These are phyloP conservation scores for Arbutus unedo DNA, from an alignment of 148 eudicot genomes.

Conservation along the genomic window DNA sequence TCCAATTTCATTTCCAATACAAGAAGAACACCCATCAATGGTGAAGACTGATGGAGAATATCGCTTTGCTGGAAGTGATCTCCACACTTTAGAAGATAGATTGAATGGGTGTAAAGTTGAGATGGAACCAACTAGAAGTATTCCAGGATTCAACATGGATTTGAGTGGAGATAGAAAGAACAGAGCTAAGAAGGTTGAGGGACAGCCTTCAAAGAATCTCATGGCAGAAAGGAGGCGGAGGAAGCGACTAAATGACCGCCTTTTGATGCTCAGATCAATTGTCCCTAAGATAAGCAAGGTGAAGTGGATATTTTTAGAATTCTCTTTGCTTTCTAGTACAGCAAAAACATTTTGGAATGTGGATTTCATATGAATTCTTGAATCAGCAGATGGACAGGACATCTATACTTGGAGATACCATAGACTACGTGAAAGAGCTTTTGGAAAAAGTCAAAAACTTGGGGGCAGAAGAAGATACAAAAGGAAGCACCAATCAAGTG, in stretches of 20 bases:
- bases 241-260: constrained; percentile 48
- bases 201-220: constrained; percentile 49
- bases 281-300: constrained; percentile 61
- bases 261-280: constrained; percentile 52
- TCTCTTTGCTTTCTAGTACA: not conserved
- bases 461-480: constrained; percentile 26
- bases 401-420: constrained; percentile 46
- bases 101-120: constrained; percentile 14
- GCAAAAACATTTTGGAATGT: not conserved
- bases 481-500: constrained; percentile 3
- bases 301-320: not conserved
- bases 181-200: constrained; percentile 24
- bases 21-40: constrained; percentile 1
- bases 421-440: constrained; percentile 50
- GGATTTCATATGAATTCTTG: not conserved
- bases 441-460: constrained; percentile 29
- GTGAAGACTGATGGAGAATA: constrained; percentile 20
- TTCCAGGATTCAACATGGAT: constrained; percentile 8
- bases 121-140: not conserved
- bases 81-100: constrained; percentile 18
- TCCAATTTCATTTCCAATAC: not conserved
- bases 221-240: constrained; percentile 56
- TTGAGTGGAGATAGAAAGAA: constrained; percentile 21
- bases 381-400: constrained; percentile 49
- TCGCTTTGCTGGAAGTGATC: constrained; percentile 17